Evolutionary conservation across 1,139 yeast species (phyloP).

Genomic region (Nakaseomyces bracarensis): DNA sequence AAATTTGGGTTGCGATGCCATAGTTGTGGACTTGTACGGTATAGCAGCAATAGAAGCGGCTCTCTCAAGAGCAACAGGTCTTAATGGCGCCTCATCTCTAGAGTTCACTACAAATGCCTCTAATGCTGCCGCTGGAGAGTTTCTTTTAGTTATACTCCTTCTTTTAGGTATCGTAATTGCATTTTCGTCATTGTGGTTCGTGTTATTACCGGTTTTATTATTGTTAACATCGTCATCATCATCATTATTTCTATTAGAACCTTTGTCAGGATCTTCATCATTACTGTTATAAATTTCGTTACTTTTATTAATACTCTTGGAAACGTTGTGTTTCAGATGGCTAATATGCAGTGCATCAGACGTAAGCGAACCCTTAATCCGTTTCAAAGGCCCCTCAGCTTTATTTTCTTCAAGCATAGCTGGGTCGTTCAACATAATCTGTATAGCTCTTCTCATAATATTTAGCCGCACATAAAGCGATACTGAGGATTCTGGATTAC

Average conservation of each 20-base stretch:
- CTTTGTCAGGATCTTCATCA: background rate
- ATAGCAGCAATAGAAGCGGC: background rate
- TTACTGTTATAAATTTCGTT: background rate
- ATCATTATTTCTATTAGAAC: no score
- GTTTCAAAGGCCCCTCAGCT: slow-evolving; percentile 2
- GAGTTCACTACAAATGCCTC: slow-evolving; percentile 4
- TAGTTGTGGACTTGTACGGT: background rate
- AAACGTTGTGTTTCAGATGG: background rate
- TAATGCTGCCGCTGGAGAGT: background rate
- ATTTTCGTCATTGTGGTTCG: background rate
- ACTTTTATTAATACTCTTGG: background rate
- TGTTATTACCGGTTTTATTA: no score
- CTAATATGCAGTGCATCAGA: slow-evolving; percentile 1
- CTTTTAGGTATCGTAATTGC: slow-evolving; percentile 3
- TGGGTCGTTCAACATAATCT: slow-evolving; percentile 39
- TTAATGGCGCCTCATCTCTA: background rate
- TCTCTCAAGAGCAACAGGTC: slow-evolving; percentile 2
- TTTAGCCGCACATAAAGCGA: slow-evolving; percentile 68
- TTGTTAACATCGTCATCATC: no score
- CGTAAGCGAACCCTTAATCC: slow-evolving; percentile 1
- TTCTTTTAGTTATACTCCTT: background rate
- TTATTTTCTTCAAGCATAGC: slow-evolving; percentile 15
- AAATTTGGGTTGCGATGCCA: background rate
- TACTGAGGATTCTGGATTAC: slow-evolving; percentile 73
- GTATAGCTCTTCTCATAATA: slow-evolving; percentile 66